phyloP scores from a whole-genome alignment of 441 rosid species.

The Populus hybrid region DNA sequence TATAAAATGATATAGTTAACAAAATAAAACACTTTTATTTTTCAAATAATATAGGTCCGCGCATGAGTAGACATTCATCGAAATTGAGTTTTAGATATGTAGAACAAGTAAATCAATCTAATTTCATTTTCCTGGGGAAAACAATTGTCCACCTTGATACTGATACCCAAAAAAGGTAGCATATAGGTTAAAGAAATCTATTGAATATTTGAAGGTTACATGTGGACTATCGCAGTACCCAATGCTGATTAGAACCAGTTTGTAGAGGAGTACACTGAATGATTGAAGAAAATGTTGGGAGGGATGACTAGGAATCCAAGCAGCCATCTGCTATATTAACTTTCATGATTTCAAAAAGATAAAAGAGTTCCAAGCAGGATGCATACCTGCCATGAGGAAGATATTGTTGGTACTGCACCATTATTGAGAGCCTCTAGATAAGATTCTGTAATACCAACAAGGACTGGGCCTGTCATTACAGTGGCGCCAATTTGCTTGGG shows the following conservation, averaged over 20 bases:
- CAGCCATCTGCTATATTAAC: background rate
- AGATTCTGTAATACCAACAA: slow-evolving; percentile 84
- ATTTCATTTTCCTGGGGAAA: background rate
- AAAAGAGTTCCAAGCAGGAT: background rate
- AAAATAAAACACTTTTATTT: background rate
- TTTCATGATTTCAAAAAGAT: background rate
- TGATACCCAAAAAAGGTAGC: background rate
- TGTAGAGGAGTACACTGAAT: background rate
- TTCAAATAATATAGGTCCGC: background rate
- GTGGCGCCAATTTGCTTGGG: slow-evolving; percentile 97
- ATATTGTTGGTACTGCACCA: slow-evolving; percentile 98
- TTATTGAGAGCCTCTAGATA: slow-evolving; percentile 93
- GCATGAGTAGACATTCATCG: background rate
- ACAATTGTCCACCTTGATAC: background rate
- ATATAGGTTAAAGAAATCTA: too few species aligned
- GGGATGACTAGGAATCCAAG: background rate
- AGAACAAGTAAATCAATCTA: background rate
- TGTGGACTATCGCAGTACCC: background rate
- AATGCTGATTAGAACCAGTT: background rate
- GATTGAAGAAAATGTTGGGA: background rate
- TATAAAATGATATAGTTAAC: background rate
- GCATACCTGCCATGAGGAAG: slow-evolving; percentile 98
- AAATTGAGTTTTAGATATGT: background rate
- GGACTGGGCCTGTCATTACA: slow-evolving; percentile 87
- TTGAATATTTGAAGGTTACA: background rate